Evolutionary conservation across 2,329 filamentous ascomycete species (phyloP).

Genomic region (Tolypocladium amazonense): DNA sequence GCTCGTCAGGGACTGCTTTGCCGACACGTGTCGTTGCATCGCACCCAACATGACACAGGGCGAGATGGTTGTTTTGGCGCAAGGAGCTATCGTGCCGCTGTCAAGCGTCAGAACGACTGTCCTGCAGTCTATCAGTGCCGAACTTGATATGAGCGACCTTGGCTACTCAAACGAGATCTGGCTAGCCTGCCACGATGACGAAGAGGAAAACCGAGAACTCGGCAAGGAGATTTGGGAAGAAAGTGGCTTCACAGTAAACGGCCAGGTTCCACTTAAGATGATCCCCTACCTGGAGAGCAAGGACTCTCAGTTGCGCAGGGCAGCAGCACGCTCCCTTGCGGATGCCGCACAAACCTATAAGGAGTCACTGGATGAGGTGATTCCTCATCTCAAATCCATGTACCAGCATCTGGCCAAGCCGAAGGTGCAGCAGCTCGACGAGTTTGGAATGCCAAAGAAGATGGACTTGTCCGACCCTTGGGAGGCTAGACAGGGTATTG

Average conservation of each 20-base stretch:
- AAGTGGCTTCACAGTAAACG: slow-evolving; percentile 63
- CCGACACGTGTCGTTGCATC: slow-evolving; percentile 75
- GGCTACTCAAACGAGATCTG: slow-evolving; percentile 85
- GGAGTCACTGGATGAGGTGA: slow-evolving; percentile 47
- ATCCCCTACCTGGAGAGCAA: slow-evolving; percentile 70
- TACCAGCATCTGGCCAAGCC: slow-evolving; percentile 78
- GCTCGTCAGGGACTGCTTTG: slow-evolving; percentile 82
- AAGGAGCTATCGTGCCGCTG: slow-evolving; percentile 70
- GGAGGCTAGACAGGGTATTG: slow-evolving; percentile 85
- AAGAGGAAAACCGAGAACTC: slow-evolving; percentile 74
- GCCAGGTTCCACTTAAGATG: slow-evolving; percentile 55
- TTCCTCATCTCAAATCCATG: slow-evolving; percentile 54
- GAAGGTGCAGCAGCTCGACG: slow-evolving; percentile 72
- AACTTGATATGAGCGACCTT: slow-evolving; percentile 83
- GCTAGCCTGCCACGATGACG: slow-evolving; percentile 85
- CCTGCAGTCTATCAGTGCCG: slow-evolving; percentile 79
- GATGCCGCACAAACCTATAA: slow-evolving; percentile 56
- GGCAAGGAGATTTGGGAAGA: slow-evolving; percentile 92
- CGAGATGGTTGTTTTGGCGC: slow-evolving; percentile 68
- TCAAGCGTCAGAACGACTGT: slow-evolving; percentile 72
- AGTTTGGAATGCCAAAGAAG: slow-evolving; percentile 91
- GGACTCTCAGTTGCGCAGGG: slow-evolving; percentile 72
- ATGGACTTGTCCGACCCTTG: slow-evolving; percentile 80
- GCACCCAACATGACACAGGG: slow-evolving; percentile 64
- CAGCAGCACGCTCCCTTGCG: slow-evolving; percentile 72